A percentile compares a stretch with the other conserved stretches of the same genome.
Conservation (phyloP, 2,329 filamentous ascomycete genomes). For the Bertia moriformis region DNA sequence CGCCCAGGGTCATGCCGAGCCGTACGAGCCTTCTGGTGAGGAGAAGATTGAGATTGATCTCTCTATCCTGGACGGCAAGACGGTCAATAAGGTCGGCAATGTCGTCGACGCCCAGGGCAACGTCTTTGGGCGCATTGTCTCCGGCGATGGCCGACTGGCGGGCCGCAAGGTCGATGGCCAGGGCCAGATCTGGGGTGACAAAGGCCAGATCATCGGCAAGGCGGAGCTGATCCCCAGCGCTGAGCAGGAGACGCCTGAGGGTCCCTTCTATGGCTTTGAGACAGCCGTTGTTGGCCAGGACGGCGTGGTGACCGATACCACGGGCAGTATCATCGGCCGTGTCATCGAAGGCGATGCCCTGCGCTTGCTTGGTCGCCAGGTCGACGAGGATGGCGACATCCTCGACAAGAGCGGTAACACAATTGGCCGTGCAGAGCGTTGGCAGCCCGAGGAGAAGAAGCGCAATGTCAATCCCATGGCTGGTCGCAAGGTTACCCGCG, state of each 20-base stretch:
- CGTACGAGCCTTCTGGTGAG: slow-evolving; percentile 29
- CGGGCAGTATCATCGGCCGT: slow-evolving; percentile 40
- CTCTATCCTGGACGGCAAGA: slow-evolving; percentile 34
- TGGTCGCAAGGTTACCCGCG: slow-evolving; percentile 14
- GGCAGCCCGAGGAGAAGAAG: slow-evolving; percentile 17
- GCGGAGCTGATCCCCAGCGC: slow-evolving; percentile 35
- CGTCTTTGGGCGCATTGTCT: slow-evolving; percentile 29
- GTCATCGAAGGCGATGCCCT: slow-evolving; percentile 45
- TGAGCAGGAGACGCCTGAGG: slow-evolving; percentile 23
- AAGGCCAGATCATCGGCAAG: slow-evolving; percentile 34
- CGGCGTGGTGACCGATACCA: slow-evolving; percentile 30
- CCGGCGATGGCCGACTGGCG: slow-evolving; percentile 35
- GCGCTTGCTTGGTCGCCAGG: slow-evolving; percentile 41
- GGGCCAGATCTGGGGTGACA: slow-evolving; percentile 37
- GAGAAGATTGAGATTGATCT: slow-evolving; percentile 31
- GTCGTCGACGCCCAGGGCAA: slow-evolving; percentile 23
- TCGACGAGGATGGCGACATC: slow-evolving; percentile 52
- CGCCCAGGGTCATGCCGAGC: slow-evolving; percentile 39
- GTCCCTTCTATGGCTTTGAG: slow-evolving; percentile 32
- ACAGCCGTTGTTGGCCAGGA: slow-evolving; percentile 32
- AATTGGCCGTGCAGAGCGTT: slow-evolving; percentile 14
- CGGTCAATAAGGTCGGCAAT: slow-evolving; percentile 41
- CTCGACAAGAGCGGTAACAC: slow-evolving; percentile 38
- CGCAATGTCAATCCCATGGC: slow-evolving; percentile 10
- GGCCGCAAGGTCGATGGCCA: slow-evolving; percentile 34